These are phyloP conservation scores for Crithidia thermophila DNA, from an alignment of 208 protist genomes.

Conservation along the genomic window DNA sequence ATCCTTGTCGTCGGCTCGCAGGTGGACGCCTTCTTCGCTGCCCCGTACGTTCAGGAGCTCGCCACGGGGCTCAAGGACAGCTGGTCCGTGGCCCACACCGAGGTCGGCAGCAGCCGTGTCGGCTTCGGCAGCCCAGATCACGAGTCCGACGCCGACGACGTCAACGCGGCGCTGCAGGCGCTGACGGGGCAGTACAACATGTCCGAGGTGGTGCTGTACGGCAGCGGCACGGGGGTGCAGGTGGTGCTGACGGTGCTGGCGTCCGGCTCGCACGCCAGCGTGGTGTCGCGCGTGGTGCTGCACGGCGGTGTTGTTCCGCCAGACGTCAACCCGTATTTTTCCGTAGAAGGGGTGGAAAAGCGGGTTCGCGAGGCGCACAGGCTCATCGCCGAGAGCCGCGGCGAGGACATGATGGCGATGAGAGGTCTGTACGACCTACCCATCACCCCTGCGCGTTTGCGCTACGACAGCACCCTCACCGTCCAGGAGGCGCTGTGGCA, in stretches of 20 bases:
- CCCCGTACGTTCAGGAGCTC: slow-evolving; percentile 62
- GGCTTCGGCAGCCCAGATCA: slow-evolving; percentile 62
- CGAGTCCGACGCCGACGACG: slow-evolving; percentile 67
- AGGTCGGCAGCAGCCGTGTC: slow-evolving; percentile 61
- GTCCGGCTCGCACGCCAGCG: slow-evolving; percentile 23
- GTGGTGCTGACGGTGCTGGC: slow-evolving; percentile 61
- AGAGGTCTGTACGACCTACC: slow-evolving; percentile 65
- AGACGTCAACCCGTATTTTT: slow-evolving; percentile 41
- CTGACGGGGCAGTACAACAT: slow-evolving; percentile 57
- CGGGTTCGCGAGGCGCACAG: slow-evolving; percentile 36
- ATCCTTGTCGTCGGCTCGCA: slow-evolving; percentile 80
- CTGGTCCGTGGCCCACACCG: slow-evolving; percentile 68
- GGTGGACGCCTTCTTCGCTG: slow-evolving; percentile 61
- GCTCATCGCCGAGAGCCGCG: slow-evolving; percentile 41
- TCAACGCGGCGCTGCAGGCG: slow-evolving; percentile 60
- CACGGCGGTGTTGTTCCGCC: slow-evolving; percentile 61
- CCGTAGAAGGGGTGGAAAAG: slow-evolving; percentile 23
- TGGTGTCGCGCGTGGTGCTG: slow-evolving; percentile 68
- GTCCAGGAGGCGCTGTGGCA: slow-evolving; percentile 84
- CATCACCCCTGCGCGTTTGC: slow-evolving; percentile 63
- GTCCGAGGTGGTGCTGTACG: slow-evolving; percentile 67
- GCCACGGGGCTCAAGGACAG: slow-evolving; percentile 30
- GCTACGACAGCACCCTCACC: slow-evolving; percentile 42
- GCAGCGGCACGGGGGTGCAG: slow-evolving; percentile 77
- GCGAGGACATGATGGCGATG: slow-evolving; percentile 59